Base-by-base conservation (phyloP, 495 filamentous ascomycete genomes). In the Aspergillus asperescens region DNA sequence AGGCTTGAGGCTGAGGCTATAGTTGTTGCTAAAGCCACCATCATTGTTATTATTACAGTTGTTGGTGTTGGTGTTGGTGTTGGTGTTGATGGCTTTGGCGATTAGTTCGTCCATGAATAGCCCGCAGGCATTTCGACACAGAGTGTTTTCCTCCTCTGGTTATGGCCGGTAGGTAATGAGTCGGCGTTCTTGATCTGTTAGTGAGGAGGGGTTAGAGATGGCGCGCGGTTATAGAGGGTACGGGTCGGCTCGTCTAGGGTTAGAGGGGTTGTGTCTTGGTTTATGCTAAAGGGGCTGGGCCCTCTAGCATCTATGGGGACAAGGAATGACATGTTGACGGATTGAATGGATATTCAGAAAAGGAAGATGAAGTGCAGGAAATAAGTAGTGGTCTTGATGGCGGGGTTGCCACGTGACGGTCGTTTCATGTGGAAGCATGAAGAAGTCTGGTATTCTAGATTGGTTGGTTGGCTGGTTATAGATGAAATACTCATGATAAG, bases 161-260 rank as follows among this genome's bases (percentile, higher is more conserved):
- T 49, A 43, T 13, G 28, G 49, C 7, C 55, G 55, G 39, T 45
- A 35, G 9, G 43, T 37, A 19, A 58, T 45, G 6, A 38, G 23
- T 53, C 50, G 34, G 38, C 44, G 34, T 49, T 57, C 49, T 44
- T 46, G n/a, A 28, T 53, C 55, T 27, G 55, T 53, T 32, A 53
- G 50, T 19, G 48, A 53, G 15, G 34, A 38, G 22, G 50, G 44
- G 24, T 54, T 31, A 23, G 29, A 20, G 16, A 58, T 58, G 10
- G 55, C 55, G 55, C 55, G 16, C 55, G 55, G 50, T 45, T 48
- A 12, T 53, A 58, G 15, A 58, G 55, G 15, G 50, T 22, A 15
- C 50, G 55, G n/a, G 50, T 58, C 25, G 48, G 6, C 25, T 51
- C 48, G 38, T 42, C 48, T n/a, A 51, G 48, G 38, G 24, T 9